phyloP scores from a whole-genome alignment of 2,329 filamentous ascomycete species.

The Diaporthe australafricana region DNA sequence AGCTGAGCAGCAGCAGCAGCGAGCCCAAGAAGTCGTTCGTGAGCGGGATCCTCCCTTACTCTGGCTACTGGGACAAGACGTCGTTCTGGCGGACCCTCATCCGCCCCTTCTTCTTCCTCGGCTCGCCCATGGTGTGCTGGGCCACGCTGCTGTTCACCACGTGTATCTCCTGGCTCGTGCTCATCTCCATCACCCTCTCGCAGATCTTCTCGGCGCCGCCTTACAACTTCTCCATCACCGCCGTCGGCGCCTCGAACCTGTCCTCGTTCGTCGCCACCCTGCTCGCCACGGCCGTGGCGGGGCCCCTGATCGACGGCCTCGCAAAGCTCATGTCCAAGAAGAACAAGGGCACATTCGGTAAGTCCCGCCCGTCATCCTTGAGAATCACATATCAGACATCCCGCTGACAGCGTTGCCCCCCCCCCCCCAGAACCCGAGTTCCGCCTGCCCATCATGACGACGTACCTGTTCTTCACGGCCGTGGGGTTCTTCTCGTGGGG shows the following conservation, averaged over 20 bases:
- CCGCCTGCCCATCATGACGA: conserved; percentile 50
- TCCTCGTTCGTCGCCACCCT: conserved; percentile 49
- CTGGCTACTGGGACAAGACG: conserved; percentile 51
- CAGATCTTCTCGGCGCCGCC: conserved; percentile 52
- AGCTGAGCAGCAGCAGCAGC: conserved; percentile 30
- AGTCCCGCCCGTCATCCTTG: background rate
- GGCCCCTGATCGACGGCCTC: conserved; percentile 49
- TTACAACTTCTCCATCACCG: conserved; percentile 50
- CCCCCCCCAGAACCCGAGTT: conserved; percentile 49
- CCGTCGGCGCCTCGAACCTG: conserved; percentile 49
- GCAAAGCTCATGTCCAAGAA: conserved; percentile 47
- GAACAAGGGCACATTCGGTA: conserved; percentile 51
- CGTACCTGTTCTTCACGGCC: conserved; percentile 49
- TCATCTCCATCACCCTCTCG: conserved; percentile 46
- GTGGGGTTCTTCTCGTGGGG: conserved; percentile 52
- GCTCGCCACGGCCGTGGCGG: conserved; percentile 47
- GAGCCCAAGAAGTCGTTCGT: conserved; percentile 43
- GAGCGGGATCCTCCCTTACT: conserved; percentile 48
- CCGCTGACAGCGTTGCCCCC: too few species aligned
- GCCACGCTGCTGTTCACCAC: conserved; percentile 52
- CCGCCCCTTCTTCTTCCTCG: conserved; percentile 50
- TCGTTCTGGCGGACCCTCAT: conserved; percentile 51
- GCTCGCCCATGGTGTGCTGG: conserved; percentile 52
- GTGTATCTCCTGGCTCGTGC: conserved; percentile 49
- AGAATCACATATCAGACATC: background rate